A percentile compares a stretch with the other conserved stretches of the same genome.
phyloP scores from a whole-genome alignment of 2,329 filamentous ascomycete genomes.

The Fusarium pininemorale region DNA sequence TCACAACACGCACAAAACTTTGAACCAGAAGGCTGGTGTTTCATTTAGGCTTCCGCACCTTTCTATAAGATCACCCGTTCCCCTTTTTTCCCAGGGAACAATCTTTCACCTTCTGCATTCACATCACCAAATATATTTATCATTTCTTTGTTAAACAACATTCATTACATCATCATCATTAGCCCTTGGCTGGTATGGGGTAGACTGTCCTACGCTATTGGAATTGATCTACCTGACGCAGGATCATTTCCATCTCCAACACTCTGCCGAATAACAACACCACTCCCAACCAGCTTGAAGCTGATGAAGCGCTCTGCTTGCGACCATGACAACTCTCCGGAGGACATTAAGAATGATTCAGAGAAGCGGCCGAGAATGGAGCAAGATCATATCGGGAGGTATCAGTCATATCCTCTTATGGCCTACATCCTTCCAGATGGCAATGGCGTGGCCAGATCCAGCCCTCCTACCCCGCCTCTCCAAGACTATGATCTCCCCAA shows the following conservation, averaged over 20 bases:
- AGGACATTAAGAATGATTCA: background rate
- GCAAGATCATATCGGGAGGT: accelerated
- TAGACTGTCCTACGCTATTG: background rate
- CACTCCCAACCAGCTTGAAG: background rate
- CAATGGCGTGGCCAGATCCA: background rate
- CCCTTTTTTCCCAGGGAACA: background rate
- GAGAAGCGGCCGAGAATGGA: background rate
- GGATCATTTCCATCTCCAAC: background rate
- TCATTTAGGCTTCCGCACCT: background rate
- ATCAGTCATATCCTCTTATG: background rate
- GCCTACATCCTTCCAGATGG: background rate
- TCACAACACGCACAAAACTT: background rate
- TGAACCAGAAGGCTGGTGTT: accelerated
- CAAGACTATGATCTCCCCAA: background rate
- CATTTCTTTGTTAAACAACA: accelerated
- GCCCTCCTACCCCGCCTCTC: background rate
- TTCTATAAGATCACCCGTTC: background rate
- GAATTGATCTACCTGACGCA: accelerated
- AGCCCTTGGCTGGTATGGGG: accelerated
- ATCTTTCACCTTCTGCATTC: background rate
- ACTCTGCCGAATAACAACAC: accelerated
- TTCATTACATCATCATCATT: too few species aligned
- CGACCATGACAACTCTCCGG: background rate
- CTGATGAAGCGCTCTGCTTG: background rate
- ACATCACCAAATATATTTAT: too few species aligned